Evolutionary conservation across 192 early-diverging fungal species (phyloP).

Genomic region (Linderina pennispora): DNA sequence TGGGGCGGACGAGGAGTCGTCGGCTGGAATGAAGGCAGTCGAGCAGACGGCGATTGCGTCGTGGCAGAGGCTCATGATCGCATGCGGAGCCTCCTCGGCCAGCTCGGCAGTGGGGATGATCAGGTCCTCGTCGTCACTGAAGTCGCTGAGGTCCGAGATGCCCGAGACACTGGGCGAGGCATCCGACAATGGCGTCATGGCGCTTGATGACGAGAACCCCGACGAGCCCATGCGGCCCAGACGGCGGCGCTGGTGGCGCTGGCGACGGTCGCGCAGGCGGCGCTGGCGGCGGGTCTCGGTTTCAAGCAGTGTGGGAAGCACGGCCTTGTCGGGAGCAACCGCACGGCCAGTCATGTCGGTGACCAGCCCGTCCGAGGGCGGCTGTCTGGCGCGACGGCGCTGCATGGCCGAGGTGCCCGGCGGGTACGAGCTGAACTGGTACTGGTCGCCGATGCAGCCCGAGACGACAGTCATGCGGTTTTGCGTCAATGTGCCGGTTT

Average conservation of each 20-base stretch:
- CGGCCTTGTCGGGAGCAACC: constrained; percentile 35
- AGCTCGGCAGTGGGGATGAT: constrained; percentile 50
- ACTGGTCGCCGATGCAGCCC: constrained; percentile 71
- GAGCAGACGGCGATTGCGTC: constrained; percentile 79
- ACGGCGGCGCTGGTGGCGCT: constrained; percentile 38
- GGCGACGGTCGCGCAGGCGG: constrained; percentile 33
- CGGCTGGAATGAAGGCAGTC: constrained; percentile 58
- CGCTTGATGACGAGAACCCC: constrained; percentile 42
- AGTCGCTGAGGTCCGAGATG: constrained; percentile 41
- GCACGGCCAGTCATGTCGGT: constrained; percentile 45
- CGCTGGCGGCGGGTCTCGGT: constrained; percentile 33
- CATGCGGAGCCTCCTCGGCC: constrained; percentile 34
- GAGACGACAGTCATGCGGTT: constrained; percentile 97
- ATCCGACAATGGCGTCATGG: constrained; percentile 36
- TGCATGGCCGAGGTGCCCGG: constrained; percentile 45
- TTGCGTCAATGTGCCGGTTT: constrained; percentile 96
- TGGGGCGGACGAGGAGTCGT: constrained; percentile 20
- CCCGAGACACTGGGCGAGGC: constrained; percentile 34
- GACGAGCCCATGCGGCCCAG: constrained; percentile 19
- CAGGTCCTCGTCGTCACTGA: constrained; percentile 42
- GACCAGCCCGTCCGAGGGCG: constrained; percentile 36
- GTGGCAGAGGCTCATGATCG: constrained; percentile 51
- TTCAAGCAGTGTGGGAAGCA: constrained; percentile 35
- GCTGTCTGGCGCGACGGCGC: constrained; percentile 38
- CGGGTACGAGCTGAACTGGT: constrained; percentile 53